Conservation (phyloP, 1,284 basidiomycete genomes). For the Sphagnurus paluster region DNA sequence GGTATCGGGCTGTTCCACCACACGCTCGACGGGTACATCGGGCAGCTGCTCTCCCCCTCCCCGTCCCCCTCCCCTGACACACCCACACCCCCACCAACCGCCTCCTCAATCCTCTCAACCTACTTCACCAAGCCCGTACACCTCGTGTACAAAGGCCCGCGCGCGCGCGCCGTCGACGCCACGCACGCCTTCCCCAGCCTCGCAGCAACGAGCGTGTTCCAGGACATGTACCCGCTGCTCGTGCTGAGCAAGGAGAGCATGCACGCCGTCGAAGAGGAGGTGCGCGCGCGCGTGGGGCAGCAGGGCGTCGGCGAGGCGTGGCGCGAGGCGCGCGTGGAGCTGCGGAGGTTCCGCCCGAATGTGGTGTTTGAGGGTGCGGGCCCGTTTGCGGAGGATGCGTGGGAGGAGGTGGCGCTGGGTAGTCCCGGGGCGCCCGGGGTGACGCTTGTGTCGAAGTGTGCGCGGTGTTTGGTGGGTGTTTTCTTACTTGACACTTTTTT, state of each 20-base stretch:
- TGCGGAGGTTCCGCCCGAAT: slow-evolving; percentile 76
- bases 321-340: slow-evolving; percentile 49
- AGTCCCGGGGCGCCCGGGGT: slow-evolving; percentile 39
- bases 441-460: slow-evolving; percentile 64
- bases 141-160: slow-evolving; percentile 66
- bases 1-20: slow-evolving; percentile 45
- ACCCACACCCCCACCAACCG: neutral
- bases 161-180: slow-evolving; percentile 48
- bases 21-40: slow-evolving; percentile 64
- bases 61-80: slow-evolving; percentile 33
- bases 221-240: slow-evolving; percentile 72
- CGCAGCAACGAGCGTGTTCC: slow-evolving; percentile 56
- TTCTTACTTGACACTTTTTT: neutral
- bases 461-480: slow-evolving; percentile 65
- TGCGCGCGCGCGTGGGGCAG: slow-evolving; percentile 48
- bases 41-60: slow-evolving; percentile 30
- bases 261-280: slow-evolving; percentile 43
- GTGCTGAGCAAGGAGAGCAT: slow-evolving; percentile 68
- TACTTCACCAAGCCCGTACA: slow-evolving; percentile 62
- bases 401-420: slow-evolving; percentile 58
- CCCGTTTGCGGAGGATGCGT: slow-evolving; percentile 48
- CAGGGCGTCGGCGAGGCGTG: slow-evolving; percentile 62
- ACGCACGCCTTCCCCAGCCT: slow-evolving; percentile 58
- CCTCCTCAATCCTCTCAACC: slow-evolving; percentile 52
- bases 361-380: slow-evolving; percentile 62